Evolutionary conservation across 805 yeast genomes (phyloP).

Genomic region (Cyberlindnera suaveolens): DNA sequence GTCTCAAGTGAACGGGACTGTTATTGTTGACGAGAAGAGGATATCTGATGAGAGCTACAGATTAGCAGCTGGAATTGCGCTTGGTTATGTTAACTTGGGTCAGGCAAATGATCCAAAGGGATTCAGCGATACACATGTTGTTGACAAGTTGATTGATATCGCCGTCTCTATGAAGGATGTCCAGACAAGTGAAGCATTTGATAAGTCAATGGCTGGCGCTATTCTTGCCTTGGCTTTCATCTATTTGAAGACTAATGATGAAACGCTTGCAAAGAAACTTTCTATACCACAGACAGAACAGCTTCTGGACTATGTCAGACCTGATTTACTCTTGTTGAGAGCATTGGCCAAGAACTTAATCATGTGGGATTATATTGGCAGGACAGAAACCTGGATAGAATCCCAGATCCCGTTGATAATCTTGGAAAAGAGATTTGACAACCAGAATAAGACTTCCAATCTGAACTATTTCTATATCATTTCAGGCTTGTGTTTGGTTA

Average conservation of each 20-base stretch:
- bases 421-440: slow-evolving; percentile 23
- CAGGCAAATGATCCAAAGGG: slow-evolving; percentile 58
- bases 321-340: slow-evolving; percentile 65
- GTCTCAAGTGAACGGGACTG: slow-evolving; percentile 56
- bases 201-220: slow-evolving; percentile 67
- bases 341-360: slow-evolving; percentile 38
- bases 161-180: slow-evolving; percentile 59
- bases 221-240: slow-evolving; percentile 69
- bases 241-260: slow-evolving; percentile 60
- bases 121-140: slow-evolving; percentile 55
- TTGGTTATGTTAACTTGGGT: slow-evolving; percentile 82
- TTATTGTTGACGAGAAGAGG: slow-evolving; percentile 46
- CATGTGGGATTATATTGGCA: slow-evolving; percentile 18
- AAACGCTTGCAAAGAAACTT: slow-evolving; percentile 53
- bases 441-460: slow-evolving; percentile 27
- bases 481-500: slow-evolving; percentile 69
- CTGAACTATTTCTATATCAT: slow-evolving; percentile 57
- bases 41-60: slow-evolving; percentile 74
- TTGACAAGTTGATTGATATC: slow-evolving; percentile 50
- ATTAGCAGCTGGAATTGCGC: slow-evolving; percentile 79
- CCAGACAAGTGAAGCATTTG: slow-evolving; percentile 50
- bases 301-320: slow-evolving; percentile 60
- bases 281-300: slow-evolving; percentile 54
- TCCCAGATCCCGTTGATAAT: slow-evolving; percentile 47
- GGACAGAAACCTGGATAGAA: slow-evolving; percentile 17